Evolutionary conservation across 2,329 filamentous ascomycete species (phyloP), one percentile per base, ranked within the genome.

Genomic region (Byssoonygena ceratinophila): DNA sequence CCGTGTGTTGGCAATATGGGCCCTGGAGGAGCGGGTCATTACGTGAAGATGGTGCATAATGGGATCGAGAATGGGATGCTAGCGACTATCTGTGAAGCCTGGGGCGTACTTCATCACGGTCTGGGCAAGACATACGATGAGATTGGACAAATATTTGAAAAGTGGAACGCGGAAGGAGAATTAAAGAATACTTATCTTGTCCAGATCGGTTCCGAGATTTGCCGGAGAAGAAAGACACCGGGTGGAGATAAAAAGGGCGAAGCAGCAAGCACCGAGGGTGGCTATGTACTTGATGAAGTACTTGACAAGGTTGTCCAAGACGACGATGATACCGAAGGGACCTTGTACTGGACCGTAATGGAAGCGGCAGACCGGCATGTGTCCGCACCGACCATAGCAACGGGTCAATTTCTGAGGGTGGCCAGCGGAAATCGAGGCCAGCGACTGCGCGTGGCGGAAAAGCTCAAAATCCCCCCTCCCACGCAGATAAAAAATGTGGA

Each of bases 31-130:
- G 75, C 78, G 1, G 83, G 83, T 0, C 83, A 87, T 63, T 87
- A 82, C 60, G 81, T 85, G 37, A 87, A 87, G 70, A 87, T 86
- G 82, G 75, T 85, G 3, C 83, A 87, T 63, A 85, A 87, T 57
- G 83, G 82, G 1, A 85, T 87, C 55, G 83, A 87, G 62, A 81
- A 85, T 55, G 83, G 81, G 1, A 84, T 87, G 78, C 77, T 87
- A 70, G 78, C 68, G 50, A 73, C 76, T 0, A 73, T 85, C 4
- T 77, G 76, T 12, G 83, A 87, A 63, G 78, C 78, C 2, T 87
- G 81, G 80, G 73, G 73, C 0, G 73, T 85, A 29, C 78, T 87
- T 70, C 72, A 74, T 32, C 72, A 73, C 40, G 75, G 78, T 1
- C 68, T 85, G 22, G 76, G 74, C 0, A 76, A 85, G 69, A 65